A percentile compares a stretch with the other conserved stretches of the same genome.
Conservation (phyloP, 768 basidiomycete species). For the Boletellus ananas region DNA sequence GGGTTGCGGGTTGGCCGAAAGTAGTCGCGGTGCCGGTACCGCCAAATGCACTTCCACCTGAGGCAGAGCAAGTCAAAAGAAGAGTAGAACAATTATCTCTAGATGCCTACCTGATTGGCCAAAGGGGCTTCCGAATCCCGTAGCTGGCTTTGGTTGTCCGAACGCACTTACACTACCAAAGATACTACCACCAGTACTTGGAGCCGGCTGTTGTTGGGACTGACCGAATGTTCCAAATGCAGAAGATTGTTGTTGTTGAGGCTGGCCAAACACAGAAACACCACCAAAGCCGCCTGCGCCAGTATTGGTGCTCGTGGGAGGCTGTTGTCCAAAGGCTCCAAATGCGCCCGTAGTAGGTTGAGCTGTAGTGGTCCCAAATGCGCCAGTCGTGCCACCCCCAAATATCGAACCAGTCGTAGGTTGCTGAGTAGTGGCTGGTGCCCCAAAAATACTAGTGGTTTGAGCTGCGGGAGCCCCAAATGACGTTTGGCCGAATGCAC, state of each 20-base stretch:
- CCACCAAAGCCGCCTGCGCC: slow-evolving; percentile 43
- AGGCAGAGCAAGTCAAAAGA: slow-evolving; percentile 4
- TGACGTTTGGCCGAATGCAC: slow-evolving; percentile 53
- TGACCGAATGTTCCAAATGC: slow-evolving; percentile 56
- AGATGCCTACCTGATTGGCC: slow-evolving; percentile 22
- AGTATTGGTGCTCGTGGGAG: slow-evolving; percentile 30
- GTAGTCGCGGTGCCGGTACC: slow-evolving; percentile 15
- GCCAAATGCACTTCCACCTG: slow-evolving; percentile 23
- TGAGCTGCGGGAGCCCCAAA: slow-evolving; percentile 26
- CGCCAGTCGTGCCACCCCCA: slow-evolving; percentile 17
- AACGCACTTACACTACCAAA: slow-evolving; percentile 34
- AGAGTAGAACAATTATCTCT: not conserved
- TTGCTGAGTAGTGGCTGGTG: slow-evolving; percentile 25
- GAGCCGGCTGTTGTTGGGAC: slow-evolving; percentile 33
- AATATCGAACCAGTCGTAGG: slow-evolving; percentile 31
- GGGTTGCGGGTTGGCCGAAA: slow-evolving; percentile 29
- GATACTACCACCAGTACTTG: slow-evolving; percentile 27
- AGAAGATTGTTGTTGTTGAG: slow-evolving; percentile 31
- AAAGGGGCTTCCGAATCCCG: slow-evolving; percentile 28
- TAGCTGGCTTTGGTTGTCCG: slow-evolving; percentile 31
- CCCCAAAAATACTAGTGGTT: slow-evolving; percentile 25
- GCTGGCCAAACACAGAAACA: slow-evolving; percentile 39
- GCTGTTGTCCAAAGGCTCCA: slow-evolving; percentile 34
- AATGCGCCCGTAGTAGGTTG: slow-evolving; percentile 29
- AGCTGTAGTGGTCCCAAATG: slow-evolving; percentile 24